Percentiles rank a stretch among this genome's conserved stretches.
Evolutionary conservation across 306 rosid genomes (phyloP).

Genomic region (Rubus idaeus): DNA sequence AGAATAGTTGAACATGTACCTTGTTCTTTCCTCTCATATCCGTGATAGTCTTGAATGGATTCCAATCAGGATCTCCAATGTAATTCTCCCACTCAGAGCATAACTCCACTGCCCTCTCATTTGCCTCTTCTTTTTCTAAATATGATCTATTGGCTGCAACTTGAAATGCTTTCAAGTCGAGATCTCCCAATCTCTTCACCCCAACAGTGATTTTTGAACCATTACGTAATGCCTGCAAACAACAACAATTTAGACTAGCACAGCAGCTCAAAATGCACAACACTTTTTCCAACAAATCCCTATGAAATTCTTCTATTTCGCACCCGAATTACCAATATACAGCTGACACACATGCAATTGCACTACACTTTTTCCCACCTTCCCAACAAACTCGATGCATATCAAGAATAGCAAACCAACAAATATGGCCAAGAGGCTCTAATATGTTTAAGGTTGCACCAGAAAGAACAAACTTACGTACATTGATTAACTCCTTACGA

Average conservation of each 20-base stretch:
- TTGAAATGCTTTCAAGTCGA: slow-evolving; percentile 48
- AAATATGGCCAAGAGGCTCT: too few species aligned
- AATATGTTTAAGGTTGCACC: background rate
- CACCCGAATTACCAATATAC: background rate
- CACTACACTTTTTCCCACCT: background rate
- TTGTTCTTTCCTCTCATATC: slow-evolving; percentile 30
- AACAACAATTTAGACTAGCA: slow-evolving; percentile 1
- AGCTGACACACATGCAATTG: background rate
- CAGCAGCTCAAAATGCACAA: background rate
- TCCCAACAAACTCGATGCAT: background rate
- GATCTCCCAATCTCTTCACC: slow-evolving; percentile 50
- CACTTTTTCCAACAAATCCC: background rate
- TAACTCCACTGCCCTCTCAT: slow-evolving; percentile 30
- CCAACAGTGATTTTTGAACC: slow-evolving; percentile 25
- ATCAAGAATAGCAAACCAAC: background rate
- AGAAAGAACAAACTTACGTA: slow-evolving; percentile 26
- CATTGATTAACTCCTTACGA: slow-evolving; percentile 59
- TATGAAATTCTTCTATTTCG: background rate
- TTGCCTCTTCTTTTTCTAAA: slow-evolving; percentile 26
- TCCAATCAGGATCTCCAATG: slow-evolving; percentile 68
- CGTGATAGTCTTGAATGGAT: slow-evolving; percentile 50
- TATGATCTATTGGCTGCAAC: slow-evolving; percentile 37
- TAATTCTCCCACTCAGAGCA: slow-evolving; percentile 60
- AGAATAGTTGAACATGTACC: slow-evolving; percentile 26
- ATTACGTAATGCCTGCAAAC: slow-evolving; percentile 35